Percentiles rank a stretch among this genome's conserved stretches.
phyloP scores from a whole-genome alignment of 2,329 filamentous ascomycete genomes.

The Hymenoscyphus occultus region DNA sequence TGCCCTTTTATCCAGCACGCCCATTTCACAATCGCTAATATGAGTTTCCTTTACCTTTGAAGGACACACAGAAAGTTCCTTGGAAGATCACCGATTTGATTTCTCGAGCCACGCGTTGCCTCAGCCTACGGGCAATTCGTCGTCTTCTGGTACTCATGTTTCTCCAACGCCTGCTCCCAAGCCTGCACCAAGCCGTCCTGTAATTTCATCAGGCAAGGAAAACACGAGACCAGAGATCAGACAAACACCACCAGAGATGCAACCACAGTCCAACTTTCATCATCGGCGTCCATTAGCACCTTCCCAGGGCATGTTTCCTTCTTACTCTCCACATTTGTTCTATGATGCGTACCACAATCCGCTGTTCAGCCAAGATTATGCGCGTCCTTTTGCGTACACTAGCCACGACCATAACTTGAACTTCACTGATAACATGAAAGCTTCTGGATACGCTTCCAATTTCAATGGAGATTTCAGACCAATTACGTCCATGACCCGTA shows the following conservation, averaged over 20 bases:
- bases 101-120: constrained; percentile 28
- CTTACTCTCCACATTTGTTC: constrained; percentile 31
- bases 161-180: constrained; percentile 32
- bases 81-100: constrained; percentile 35
- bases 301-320: constrained; percentile 20
- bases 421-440: constrained; percentile 20
- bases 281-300: constrained; percentile 20
- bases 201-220: constrained; percentile 27
- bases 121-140: constrained; percentile 17
- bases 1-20: background rate
- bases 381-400: constrained; percentile 23
- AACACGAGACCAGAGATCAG: constrained; percentile 23
- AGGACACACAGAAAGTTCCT: constrained; percentile 34
- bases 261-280: constrained; percentile 15
- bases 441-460: constrained; percentile 13
- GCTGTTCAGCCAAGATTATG: constrained; percentile 29
- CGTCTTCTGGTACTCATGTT: constrained; percentile 12
- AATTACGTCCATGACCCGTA: constrained; percentile 14
- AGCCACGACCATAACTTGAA: constrained; percentile 10
- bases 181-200: constrained; percentile 18
- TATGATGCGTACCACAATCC: constrained; percentile 32
- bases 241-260: background rate
- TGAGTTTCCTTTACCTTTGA: background rate
- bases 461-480: constrained; percentile 25
- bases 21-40: constrained; percentile 12